Evolutionary conservation across 1,284 basidiomycete species (phyloP).

Genomic region (Neolentinus lepideus): DNA sequence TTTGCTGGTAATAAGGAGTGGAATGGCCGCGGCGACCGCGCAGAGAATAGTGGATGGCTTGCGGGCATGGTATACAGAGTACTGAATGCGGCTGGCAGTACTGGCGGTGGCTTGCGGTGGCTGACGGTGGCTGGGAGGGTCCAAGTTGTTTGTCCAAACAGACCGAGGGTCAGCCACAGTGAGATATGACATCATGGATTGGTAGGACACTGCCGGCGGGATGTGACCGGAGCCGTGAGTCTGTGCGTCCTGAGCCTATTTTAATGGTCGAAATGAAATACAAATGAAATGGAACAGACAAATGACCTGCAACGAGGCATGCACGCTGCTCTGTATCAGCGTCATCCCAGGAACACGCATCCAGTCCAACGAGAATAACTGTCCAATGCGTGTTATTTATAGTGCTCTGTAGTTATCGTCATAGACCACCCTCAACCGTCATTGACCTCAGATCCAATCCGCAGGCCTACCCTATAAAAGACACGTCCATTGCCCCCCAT

Average conservation of each 20-base stretch:
- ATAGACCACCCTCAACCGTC: too few relatives aligned
- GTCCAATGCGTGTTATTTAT: neutral
- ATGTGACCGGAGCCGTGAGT: neutral
- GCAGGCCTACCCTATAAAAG: too few relatives aligned
- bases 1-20: too few relatives aligned
- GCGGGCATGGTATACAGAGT: neutral
- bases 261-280: too few relatives aligned
- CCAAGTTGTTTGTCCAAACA: neutral
- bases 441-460: too few relatives aligned
- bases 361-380: neutral
- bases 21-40: neutral
- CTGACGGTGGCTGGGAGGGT: neutral
- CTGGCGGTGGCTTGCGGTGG: neutral
- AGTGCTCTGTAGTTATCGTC: neutral
- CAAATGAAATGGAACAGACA: neutral
- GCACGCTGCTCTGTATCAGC: neutral
- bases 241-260: neutral
- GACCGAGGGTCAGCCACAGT: neutral
- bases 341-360: neutral
- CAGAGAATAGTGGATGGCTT: neutral
- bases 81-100: too few relatives aligned
- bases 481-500: neutral
- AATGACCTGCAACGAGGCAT: neutral
- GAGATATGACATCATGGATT: neutral
- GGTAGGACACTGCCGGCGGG: too few relatives aligned